Conservation (phyloP, 2,329 filamentous ascomycete species). For the Ascochyta fabae region DNA sequence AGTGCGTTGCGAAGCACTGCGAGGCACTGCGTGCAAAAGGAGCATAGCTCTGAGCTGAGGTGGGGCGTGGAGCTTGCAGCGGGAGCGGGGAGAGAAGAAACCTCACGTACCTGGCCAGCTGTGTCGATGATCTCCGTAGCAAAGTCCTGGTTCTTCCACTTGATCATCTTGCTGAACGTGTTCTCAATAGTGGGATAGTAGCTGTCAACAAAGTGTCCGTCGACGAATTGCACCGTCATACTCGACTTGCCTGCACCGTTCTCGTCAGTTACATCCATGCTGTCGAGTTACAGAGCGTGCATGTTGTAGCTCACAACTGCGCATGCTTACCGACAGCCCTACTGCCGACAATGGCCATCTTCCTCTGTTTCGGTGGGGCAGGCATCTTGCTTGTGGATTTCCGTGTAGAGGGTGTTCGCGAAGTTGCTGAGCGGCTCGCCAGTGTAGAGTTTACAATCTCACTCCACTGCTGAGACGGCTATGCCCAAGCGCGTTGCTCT, state of each 20-base stretch:
- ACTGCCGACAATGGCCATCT: constrained; percentile 95
- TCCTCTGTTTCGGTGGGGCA: constrained; percentile 81
- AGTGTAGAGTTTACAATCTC: constrained; percentile 27
- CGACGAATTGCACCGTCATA: constrained; percentile 94
- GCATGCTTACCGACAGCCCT: constrained; percentile 78
- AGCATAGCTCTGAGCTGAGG: constrained; percentile 8
- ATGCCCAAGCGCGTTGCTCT: constrained; percentile 33
- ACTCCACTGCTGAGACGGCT: constrained; percentile 28
- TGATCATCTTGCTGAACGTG: constrained; percentile 95
- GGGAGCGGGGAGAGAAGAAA: constrained; percentile 27
- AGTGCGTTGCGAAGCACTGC: neutral
- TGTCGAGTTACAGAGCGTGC: neutral
- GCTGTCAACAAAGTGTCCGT: constrained; percentile 97
- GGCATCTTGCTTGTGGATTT: constrained; percentile 59
- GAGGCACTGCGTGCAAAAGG: neutral
- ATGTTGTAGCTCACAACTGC: constrained; percentile 24
- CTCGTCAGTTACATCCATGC: constrained; percentile 17
- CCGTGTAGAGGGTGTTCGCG: constrained; percentile 4
- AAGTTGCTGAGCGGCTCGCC: constrained; percentile 30
- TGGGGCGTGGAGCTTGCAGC: constrained; percentile 22
- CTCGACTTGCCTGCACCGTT: constrained; percentile 83
- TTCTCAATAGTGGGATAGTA: constrained; percentile 99
- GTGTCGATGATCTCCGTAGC: constrained; percentile 98
- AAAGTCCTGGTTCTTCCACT: constrained; percentile 90
- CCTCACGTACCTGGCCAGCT: constrained; percentile 76